phyloP scores from a whole-genome alignment of 2,329 filamentous ascomycete species.

The Onygenales sp. region DNA sequence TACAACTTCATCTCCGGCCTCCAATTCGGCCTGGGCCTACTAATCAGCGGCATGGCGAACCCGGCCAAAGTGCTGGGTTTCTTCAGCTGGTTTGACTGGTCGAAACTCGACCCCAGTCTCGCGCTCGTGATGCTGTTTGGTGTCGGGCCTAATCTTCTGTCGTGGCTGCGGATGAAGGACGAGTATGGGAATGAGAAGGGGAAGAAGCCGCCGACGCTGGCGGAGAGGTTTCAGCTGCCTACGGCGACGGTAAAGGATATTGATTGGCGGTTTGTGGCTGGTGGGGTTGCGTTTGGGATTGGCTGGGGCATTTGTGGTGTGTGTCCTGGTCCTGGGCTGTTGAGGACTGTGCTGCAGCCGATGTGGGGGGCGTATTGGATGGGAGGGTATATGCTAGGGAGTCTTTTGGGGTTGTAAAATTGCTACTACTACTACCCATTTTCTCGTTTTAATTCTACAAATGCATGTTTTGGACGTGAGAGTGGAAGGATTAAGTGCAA shows the following conservation, averaged over 20 bases:
- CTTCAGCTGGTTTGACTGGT: slow-evolving; percentile 34
- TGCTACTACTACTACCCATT: background rate
- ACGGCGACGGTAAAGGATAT: slow-evolving; percentile 38
- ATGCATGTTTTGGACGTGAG: too few relatives aligned
- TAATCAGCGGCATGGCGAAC: slow-evolving; percentile 43
- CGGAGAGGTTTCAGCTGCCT: slow-evolving; percentile 33
- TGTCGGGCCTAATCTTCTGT: slow-evolving; percentile 36
- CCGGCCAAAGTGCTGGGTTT: slow-evolving; percentile 43
- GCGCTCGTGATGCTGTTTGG: slow-evolving; percentile 41
- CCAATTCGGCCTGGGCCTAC: slow-evolving; percentile 42
- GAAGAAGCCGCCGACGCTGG: slow-evolving; percentile 32
- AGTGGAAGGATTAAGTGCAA: too few relatives aligned
- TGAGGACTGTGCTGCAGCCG: slow-evolving; percentile 39
- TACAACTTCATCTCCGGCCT: slow-evolving; percentile 39
- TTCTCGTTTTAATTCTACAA: too few relatives aligned
- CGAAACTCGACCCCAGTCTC: slow-evolving; percentile 43
- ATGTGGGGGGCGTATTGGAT: slow-evolving; percentile 40
- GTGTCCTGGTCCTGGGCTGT: slow-evolving; percentile 43
- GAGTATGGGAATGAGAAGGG: slow-evolving; percentile 16
- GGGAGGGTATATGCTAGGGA: slow-evolving; percentile 38
- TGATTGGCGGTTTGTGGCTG: slow-evolving; percentile 39
- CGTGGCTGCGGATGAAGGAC: slow-evolving; percentile 22
- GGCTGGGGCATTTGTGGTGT: slow-evolving; percentile 44
- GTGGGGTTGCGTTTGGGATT: slow-evolving; percentile 40
- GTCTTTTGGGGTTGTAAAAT: slow-evolving; percentile 19